These are phyloP conservation scores for Aotearoamyces nothofagi DNA, from an alignment of 2,329 filamentous ascomycete genomes.

Conservation along the genomic window DNA sequence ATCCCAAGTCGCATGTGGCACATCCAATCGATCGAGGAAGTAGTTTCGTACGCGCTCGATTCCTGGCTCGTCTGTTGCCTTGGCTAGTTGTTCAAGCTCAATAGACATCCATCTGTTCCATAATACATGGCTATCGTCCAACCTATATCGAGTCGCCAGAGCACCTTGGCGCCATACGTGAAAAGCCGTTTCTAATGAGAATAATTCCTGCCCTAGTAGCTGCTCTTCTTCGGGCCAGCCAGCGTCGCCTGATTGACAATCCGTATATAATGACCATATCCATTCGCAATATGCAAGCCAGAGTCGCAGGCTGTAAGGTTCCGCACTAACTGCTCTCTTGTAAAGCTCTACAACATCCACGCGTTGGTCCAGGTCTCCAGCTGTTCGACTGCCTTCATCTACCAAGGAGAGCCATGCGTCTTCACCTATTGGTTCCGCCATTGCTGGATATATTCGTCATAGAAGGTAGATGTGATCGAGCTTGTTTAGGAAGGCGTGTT, in stretches of 20 bases:
- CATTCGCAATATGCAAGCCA: slow-evolving; percentile 72
- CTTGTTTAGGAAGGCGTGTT: too few relatives aligned
- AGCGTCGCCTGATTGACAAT: slow-evolving; percentile 39
- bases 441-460: too few relatives aligned
- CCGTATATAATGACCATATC: slow-evolving; percentile 55
- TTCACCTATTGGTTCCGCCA: slow-evolving; percentile 50
- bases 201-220: slow-evolving; percentile 52
- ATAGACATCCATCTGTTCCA: slow-evolving; percentile 70
- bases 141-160: slow-evolving; percentile 54
- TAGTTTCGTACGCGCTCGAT: slow-evolving; percentile 52
- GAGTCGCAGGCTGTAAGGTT: slow-evolving; percentile 57
- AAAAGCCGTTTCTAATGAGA: slow-evolving; percentile 50
- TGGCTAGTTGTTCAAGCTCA: slow-evolving; percentile 50
- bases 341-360: slow-evolving; percentile 58
- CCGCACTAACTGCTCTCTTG: slow-evolving; percentile 52
- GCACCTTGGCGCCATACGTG: slow-evolving; percentile 59
- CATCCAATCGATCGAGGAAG: slow-evolving; percentile 53
- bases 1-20: slow-evolving; percentile 63
- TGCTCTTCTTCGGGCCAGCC: slow-evolving; percentile 54
- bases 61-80: slow-evolving; percentile 36
- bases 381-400: slow-evolving; percentile 49
- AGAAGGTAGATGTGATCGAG: too few relatives aligned
- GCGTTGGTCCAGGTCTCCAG: slow-evolving; percentile 48
- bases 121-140: slow-evolving; percentile 62
- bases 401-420: slow-evolving; percentile 65